phyloP scores from a whole-genome alignment of 306 rosid genomes.

The Luffa aegyptiaca region DNA sequence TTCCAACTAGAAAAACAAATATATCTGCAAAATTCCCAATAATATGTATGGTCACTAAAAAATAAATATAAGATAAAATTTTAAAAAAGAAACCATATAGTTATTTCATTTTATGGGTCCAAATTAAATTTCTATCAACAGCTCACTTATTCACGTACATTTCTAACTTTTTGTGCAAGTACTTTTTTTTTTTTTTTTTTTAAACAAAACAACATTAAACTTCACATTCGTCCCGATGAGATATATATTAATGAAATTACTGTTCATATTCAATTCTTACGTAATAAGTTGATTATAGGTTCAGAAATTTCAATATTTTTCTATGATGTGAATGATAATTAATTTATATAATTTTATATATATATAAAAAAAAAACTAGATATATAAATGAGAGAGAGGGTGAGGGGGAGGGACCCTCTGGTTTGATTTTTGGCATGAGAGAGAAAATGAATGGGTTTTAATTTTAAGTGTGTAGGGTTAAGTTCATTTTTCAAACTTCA shows the following conservation, averaged over 20 bases:
- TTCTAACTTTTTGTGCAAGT: conserved; percentile 18
- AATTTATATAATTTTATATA: not conserved
- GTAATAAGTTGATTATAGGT: not conserved
- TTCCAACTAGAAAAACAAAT: not conserved
- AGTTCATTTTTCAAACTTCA: not conserved
- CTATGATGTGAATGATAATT: not conserved
- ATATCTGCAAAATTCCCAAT: not conserved
- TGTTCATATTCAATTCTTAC: not conserved
- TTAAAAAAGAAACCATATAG: not conserved
- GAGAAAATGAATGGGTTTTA: not conserved
- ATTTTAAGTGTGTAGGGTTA: not conserved
- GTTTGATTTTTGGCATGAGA: not conserved
- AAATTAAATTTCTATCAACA: conserved; percentile 20
- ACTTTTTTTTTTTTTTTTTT: not conserved
- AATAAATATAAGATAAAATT: not conserved
- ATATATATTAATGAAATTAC: not conserved
- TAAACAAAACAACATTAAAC: conserved; percentile 11
- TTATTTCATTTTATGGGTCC: conserved; percentile 16
- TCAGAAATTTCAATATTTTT: not conserved
- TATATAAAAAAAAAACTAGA: not conserved
- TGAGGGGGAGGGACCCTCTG: not conserved
- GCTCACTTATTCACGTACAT: conserved; percentile 31
- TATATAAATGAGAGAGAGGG: not conserved
- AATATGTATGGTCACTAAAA: not conserved
- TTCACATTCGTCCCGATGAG: not conserved